Conservation (phyloP, 352 stramenopile species). For the Blastocystis sp. region DNA sequence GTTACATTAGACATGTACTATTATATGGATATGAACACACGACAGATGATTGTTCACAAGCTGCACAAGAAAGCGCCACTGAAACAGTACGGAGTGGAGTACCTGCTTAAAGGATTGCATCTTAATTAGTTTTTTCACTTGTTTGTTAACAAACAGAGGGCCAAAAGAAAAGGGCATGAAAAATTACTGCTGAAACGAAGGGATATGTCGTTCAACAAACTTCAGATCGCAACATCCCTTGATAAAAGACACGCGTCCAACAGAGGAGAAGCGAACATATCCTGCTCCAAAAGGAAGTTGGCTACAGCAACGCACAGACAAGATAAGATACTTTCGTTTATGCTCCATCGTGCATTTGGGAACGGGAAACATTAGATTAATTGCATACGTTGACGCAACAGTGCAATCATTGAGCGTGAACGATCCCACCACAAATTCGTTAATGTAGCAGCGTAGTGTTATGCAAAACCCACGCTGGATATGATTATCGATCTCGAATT, state of each 20-base stretch:
- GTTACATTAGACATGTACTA: neutral
- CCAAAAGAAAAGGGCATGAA: conserved; percentile 10
- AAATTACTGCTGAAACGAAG: neutral
- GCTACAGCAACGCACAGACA: neutral
- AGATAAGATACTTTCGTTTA: neutral
- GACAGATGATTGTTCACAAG: neutral
- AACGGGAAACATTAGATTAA: conserved; percentile 39
- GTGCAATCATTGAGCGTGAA: neutral
- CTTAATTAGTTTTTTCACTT: neutral
- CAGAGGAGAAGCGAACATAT: conserved; percentile 13
- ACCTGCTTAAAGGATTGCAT: neutral
- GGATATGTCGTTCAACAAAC: neutral
- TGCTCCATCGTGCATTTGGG: neutral
- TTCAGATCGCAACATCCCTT: neutral
- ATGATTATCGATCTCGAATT: conserved; percentile 35
- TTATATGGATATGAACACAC: neutral
- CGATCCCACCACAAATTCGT: neutral
- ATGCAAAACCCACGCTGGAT: neutral
- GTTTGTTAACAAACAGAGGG: neutral
- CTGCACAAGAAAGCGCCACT: neutral
- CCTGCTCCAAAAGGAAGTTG: conserved; percentile 16
- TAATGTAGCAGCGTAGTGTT: neutral
- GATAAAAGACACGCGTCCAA: conserved; percentile 22
- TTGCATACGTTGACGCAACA: neutral
- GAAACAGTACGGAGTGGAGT: neutral